Evolutionary conservation across 208 protist species (phyloP).

Genomic region (Willaertia magna): DNA sequence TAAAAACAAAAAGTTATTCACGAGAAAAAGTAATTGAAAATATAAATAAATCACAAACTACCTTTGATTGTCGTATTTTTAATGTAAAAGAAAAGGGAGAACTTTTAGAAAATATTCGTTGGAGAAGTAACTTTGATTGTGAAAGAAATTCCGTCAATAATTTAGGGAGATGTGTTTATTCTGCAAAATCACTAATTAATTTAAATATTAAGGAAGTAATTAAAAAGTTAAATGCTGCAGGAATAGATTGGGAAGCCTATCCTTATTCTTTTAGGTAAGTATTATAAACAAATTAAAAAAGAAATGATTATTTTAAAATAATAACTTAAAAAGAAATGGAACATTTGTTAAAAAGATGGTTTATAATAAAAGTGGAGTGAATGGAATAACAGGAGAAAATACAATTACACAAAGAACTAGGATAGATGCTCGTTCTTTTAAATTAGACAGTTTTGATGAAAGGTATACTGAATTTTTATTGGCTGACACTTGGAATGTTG

Average conservation of each 20-base stretch:
- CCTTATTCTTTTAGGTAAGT: background rate
- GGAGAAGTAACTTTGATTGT: constrained; percentile 8
- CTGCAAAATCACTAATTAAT: background rate
- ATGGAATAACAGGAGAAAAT: background rate
- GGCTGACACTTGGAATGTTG: background rate
- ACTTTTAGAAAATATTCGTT: background rate
- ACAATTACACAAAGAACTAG: background rate
- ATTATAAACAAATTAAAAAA: too few species aligned
- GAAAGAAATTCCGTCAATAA: background rate
- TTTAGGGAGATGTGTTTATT: background rate
- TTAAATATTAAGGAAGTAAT: background rate
- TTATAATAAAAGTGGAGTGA: background rate
- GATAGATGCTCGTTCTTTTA: background rate
- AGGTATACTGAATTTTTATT: background rate
- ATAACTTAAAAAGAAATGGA: too few species aligned
- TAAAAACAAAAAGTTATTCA: background rate
- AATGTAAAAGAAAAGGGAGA: background rate
- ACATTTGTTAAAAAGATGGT: background rate
- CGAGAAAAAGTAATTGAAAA: background rate
- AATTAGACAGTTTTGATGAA: background rate
- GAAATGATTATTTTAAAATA: too few species aligned
- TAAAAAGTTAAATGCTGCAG: background rate
- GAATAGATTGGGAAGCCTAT: background rate
- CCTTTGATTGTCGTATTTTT: background rate
- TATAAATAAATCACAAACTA: background rate